Evolutionary conservation across 1,284 basidiomycete genomes (phyloP), one percentile per base, ranked within the genome.

Genomic region (Rhizoctonia solani): DNA sequence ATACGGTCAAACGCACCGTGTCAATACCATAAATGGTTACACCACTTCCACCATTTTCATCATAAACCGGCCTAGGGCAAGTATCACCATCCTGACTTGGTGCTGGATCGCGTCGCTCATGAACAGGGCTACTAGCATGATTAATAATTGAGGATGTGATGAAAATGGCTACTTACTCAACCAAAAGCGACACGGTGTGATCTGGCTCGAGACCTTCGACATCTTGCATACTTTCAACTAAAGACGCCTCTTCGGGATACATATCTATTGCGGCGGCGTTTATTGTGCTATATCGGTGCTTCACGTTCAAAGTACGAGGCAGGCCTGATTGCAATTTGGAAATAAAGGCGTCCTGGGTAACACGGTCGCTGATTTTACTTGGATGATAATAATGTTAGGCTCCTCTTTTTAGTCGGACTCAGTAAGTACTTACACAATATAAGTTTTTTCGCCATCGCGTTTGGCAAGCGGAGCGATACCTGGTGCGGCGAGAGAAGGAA

Each of bases 401-500:
- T 46, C 19, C 25, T 6, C 14, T 44, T 27, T 25, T 42, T 8
- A 9, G 30, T 16, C 9, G 25, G 4, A 25, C 19, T 29, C 19
- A n/a, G 14, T 55, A 32, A 13, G 23, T 9, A 59, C 56, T 8
- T 14, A 59, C 44, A 59, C 44, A 32, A 68, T 65, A 37, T 46
- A 68, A 1, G 56, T 54, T 41, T 68, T 46, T 13, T 49, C 39
- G 29, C 67, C 67, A 37, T 49, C 52, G 9, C 49, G 49, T 21
- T 54, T 61, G 6, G 59, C 41, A 32, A 68, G 32, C 5, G 56
- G 58, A 19, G 29, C 39, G n/a, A 53, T 19, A n/a, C 58, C 37
- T n/a, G 67, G 67, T 9, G 27, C 59, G 19, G 27, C 58, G 6
- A 68, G 27, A 21, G 42, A 50, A n/a, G 67, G 59, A 47, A 47